These are phyloP conservation scores for Penicillium pancosmium DNA, from an alignment of 495 filamentous ascomycete genomes.

Conservation along the genomic window DNA sequence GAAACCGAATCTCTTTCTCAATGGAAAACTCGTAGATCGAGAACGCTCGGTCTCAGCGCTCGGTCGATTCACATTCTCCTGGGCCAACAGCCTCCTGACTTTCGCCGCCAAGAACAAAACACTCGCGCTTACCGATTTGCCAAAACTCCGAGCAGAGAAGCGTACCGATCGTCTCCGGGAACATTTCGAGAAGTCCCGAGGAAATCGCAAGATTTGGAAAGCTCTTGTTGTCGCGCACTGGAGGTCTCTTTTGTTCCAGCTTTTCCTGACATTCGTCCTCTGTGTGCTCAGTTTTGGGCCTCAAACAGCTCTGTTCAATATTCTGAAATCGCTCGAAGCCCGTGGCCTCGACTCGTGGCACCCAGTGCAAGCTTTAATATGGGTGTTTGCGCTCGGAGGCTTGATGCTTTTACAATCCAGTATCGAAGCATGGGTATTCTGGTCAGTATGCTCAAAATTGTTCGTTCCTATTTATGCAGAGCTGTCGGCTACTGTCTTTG, in stretches of 20 bases:
- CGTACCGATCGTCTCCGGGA: conserved; percentile 34
- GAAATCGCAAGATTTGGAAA: conserved; percentile 61
- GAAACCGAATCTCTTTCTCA: conserved; percentile 63
- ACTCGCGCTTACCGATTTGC: conserved; percentile 62
- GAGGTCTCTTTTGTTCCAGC: conserved; percentile 55
- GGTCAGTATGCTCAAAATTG: conserved; percentile 66
- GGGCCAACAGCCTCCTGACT: conserved; percentile 57
- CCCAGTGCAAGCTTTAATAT: conserved; percentile 59
- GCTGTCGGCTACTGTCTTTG: conserved; percentile 72
- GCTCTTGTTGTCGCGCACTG: conserved; percentile 60
- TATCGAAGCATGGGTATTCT: conserved; percentile 64
- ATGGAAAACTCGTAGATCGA: conserved; percentile 63
- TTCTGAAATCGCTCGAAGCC: conserved; percentile 65
- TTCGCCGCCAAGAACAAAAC: conserved; percentile 55
- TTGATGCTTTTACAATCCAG: conserved; percentile 57
- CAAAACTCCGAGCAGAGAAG: conserved; percentile 39
- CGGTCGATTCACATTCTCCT: conserved; percentile 64
- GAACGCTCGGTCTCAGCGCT: conserved; percentile 63
- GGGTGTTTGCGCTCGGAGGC: conserved; percentile 64
- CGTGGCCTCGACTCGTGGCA: conserved; percentile 39
- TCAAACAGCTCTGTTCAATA: conserved; percentile 66
- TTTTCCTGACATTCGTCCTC: conserved; percentile 51
- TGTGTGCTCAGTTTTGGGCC: conserved; percentile 67
- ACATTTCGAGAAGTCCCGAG: conserved; percentile 54
- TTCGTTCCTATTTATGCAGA: conserved; percentile 68